These are phyloP conservation scores for Cucurbita pepo DNA, from an alignment of 306 rosid genomes.

Conservation along the genomic window DNA sequence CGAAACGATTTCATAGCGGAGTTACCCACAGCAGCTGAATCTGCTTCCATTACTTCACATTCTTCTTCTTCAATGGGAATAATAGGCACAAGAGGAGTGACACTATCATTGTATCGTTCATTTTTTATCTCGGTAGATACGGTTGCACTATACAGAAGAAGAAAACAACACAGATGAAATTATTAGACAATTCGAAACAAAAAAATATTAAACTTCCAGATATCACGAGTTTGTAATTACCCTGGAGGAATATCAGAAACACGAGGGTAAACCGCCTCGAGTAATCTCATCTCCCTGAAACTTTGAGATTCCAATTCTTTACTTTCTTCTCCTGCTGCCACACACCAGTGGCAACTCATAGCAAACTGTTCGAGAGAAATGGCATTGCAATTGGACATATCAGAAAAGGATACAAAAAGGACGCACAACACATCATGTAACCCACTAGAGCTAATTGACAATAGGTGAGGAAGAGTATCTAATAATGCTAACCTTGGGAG, in stretches of 20 bases:
- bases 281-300: constrained; percentile 32
- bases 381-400: neutral
- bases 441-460: neutral
- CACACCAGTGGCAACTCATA: constrained; percentile 24
- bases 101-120: constrained; percentile 32
- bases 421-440: neutral
- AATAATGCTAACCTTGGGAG: constrained; percentile 34
- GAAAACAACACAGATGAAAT: neutral
- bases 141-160: constrained; percentile 24
- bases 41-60: neutral
- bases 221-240: constrained; percentile 14
- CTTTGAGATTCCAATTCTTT: constrained; percentile 27
- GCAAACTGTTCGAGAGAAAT: constrained; percentile 22
- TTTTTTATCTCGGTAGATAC: constrained; percentile 16
- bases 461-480: neutral
- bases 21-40: constrained; percentile 1
- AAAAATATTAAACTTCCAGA: neutral
- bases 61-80: constrained; percentile 53
- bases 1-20: constrained; percentile 1
- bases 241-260: constrained; percentile 42
- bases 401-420: neutral
- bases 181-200: constrained; percentile 2
- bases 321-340: constrained; percentile 62
- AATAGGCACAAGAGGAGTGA: constrained; percentile 36
- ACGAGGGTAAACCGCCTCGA: constrained; percentile 61